These are phyloP conservation scores for Sporisorium exsertum DNA, from an alignment of 1,284 basidiomycete genomes.

Conservation along the genomic window DNA sequence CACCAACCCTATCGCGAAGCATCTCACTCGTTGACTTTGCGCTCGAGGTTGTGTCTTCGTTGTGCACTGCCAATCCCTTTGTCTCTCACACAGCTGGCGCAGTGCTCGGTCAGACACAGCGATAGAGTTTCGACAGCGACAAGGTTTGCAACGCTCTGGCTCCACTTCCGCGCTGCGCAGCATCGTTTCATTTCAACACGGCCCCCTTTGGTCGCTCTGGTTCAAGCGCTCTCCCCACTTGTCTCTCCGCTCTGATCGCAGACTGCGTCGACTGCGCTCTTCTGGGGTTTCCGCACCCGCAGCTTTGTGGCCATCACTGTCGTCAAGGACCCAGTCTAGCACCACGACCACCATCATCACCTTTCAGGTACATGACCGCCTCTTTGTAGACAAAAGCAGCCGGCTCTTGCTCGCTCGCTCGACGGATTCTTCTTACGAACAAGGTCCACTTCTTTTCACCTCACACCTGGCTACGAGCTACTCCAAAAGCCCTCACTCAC, in stretches of 20 bases:
- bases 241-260: conserved; percentile 3
- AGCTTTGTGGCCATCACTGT: background rate
- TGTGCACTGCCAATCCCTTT: background rate
- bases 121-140: background rate
- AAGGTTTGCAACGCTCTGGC: conserved; percentile 8
- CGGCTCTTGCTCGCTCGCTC: conserved; percentile 10
- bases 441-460: background rate
- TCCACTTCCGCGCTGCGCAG: conserved; percentile 19
- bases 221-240: conserved; percentile 1
- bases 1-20: background rate
- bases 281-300: background rate
- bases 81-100: background rate
- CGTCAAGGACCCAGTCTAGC: background rate
- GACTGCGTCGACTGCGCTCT: background rate
- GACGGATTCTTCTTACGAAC: background rate
- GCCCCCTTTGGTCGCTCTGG: background rate
- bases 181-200: conserved; percentile 24
- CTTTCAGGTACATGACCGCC: conserved; percentile 8
- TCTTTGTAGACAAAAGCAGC: background rate
- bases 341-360: background rate
- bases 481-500: background rate
- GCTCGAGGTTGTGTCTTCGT: conserved; percentile 3
- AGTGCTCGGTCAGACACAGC: background rate
- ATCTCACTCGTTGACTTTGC: conserved; percentile 3
- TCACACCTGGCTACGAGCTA: background rate